Evolutionary conservation across 2,329 filamentous ascomycete genomes (phyloP), one percentile per base, ranked within the genome.

Genomic region (Diaporthe vexans): DNA sequence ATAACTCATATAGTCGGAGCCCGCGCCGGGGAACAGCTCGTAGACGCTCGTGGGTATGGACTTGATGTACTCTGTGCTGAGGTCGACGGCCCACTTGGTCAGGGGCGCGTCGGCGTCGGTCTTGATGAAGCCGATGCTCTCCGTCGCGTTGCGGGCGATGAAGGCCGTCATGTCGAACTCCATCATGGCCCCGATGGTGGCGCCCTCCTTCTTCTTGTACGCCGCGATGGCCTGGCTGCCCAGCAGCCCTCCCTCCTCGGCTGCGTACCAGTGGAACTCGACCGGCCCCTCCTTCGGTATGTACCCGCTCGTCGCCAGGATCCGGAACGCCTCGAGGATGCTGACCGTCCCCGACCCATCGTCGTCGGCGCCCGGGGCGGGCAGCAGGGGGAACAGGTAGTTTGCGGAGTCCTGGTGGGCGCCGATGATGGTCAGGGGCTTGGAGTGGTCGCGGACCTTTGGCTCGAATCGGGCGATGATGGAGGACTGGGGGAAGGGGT

Each of bases 211-310:
- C 81, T 91, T 89, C 81, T 94, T 94, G 19, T 88, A 85, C 58
- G 88, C 87, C 82, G 94, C 94, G 79, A 94, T 90, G 11, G 91
- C 92, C 79, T 94, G 92, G 61, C 90, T 92, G 61, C 94, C 94
- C 0, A 96, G 88, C 56, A 97, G 86, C 19, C 94, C 94, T 11
- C 92, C 93, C 81, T 97, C 94, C 79, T 97, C 94, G 1, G 93
- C 94, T 4, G 91, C 92, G 83, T 95, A 96, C 94, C 94, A 97
- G 81, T 96, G 92, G 81, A 94, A 94, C 82, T 94, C 93, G 71
- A 95, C 83, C 0, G 92, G 82, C 0, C 82, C 82, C 10, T 82
- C 77, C 37, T 78, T 73, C 3, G 82, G 82, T 24, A 79, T 76
- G 68, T 77, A 83, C 0, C 82, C 82, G 35, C 77, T 86, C 70